Conservation (phyloP, 1,139 yeast species). For the Taphrina wiesneri region DNA sequence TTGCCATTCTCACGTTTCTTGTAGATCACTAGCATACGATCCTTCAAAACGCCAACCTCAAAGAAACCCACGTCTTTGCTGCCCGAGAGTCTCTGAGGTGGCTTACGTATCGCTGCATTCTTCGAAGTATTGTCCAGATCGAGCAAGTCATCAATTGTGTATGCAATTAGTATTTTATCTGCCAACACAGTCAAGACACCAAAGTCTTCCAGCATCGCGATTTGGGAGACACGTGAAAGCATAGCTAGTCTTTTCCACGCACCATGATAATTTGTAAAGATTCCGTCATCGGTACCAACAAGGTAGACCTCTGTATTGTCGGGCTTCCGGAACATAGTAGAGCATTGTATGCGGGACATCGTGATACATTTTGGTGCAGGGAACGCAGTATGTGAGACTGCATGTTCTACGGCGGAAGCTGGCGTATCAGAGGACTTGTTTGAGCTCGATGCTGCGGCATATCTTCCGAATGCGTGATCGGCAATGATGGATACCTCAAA, state of each 20-base stretch:
- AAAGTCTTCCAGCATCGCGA: constrained; percentile 61
- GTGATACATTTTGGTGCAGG: constrained; percentile 41
- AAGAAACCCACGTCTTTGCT: constrained; percentile 54
- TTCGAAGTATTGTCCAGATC: not conserved
- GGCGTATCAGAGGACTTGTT: constrained; percentile 51
- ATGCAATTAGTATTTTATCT: constrained; percentile 61
- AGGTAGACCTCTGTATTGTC: constrained; percentile 3
- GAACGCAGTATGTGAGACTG: constrained; percentile 43
- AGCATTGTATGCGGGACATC: constrained; percentile 21
- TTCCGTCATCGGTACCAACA: constrained; percentile 27
- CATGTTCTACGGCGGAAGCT: constrained; percentile 63
- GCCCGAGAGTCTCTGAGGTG: constrained; percentile 21
- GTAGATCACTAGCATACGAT: constrained; percentile 58
- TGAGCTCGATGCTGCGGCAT: constrained; percentile 33
- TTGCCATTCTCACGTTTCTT: constrained; percentile 40
- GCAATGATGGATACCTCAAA: constrained; percentile 55
- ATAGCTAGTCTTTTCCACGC: constrained; percentile 2
- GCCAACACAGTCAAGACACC: constrained; percentile 62
- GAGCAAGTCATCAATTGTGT: constrained; percentile 53
- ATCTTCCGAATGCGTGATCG: constrained; percentile 14
- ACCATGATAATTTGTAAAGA: constrained; percentile 3
- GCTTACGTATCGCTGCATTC: not conserved
- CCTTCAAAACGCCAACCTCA: constrained; percentile 62
- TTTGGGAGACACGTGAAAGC: constrained; percentile 54
- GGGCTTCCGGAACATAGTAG: constrained; percentile 7